Percentiles rank a stretch among this genome's conserved stretches.
Conservation (phyloP, 140 eudicot genomes). For the Bidens hawaiensis region DNA sequence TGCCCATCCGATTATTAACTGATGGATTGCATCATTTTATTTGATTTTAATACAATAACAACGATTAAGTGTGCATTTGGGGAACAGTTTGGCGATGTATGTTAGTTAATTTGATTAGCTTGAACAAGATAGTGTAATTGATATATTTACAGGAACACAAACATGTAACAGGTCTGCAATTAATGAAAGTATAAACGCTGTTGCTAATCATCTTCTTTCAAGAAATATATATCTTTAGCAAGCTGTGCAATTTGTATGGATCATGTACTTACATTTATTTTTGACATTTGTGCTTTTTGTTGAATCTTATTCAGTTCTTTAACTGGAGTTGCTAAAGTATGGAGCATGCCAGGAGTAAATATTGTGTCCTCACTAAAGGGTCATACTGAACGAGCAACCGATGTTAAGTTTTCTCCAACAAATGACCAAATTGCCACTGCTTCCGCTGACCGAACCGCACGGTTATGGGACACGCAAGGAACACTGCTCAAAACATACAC, state of each 20-base stretch:
- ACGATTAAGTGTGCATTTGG: no score
- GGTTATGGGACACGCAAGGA: slow-evolving; percentile 74
- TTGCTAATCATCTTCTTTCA: background rate
- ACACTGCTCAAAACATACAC: slow-evolving; percentile 56
- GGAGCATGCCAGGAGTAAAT: slow-evolving; percentile 86
- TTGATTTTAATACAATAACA: no score
- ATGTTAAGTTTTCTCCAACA: slow-evolving; percentile 80
- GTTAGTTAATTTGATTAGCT: no score
- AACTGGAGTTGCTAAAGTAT: slow-evolving; percentile 84
- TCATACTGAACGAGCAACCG: slow-evolving; percentile 91
- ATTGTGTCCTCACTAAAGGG: slow-evolving; percentile 62
- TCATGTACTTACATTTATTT: background rate
- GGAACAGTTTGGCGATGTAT: no score
- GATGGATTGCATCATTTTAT: no score
- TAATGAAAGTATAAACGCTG: no score
- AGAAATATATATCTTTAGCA: background rate
- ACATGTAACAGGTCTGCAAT: no score
- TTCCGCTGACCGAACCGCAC: slow-evolving; percentile 96
- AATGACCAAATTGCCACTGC: slow-evolving; percentile 77
- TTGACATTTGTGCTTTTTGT: background rate
- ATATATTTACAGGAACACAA: no score
- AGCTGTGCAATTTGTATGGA: background rate
- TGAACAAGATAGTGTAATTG: no score
- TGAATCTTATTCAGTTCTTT: slow-evolving; percentile 49
- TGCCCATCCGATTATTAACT: no score